phyloP scores from a whole-genome alignment of 495 filamentous ascomycete species.

The Penicillium roqueforti region DNA sequence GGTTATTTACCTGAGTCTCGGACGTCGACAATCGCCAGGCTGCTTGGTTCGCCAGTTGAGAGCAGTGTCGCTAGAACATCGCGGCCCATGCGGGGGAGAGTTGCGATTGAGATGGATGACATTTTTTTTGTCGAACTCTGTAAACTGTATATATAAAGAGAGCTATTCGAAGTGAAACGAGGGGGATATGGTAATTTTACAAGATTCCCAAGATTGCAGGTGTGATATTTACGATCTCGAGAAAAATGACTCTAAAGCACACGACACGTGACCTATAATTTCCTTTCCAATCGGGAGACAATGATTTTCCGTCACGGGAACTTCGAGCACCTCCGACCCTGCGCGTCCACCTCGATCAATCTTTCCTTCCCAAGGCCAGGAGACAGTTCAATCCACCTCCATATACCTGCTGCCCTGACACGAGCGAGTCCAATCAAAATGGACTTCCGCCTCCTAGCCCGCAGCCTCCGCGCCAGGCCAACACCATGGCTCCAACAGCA shows the following conservation, averaged over 20 bases:
- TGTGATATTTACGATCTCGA: not conserved
- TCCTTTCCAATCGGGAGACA: conserved; percentile 8
- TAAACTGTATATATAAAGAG: not conserved
- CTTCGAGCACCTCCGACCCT: conserved; percentile 6
- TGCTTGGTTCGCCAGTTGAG: conserved; percentile 29
- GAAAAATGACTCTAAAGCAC: not conserved
- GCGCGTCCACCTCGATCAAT: not conserved
- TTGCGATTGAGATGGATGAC: conserved; percentile 54
- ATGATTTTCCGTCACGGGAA: conserved; percentile 19
- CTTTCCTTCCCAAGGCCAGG: not conserved
- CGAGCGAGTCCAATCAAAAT: conserved; percentile 19
- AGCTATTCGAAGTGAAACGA: no score
- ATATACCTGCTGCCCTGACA: conserved; percentile 1
- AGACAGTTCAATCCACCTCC: not conserved
- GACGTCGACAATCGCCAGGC: conserved; percentile 80
- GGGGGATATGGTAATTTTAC: not conserved
- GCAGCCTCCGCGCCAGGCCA: conserved; percentile 34
- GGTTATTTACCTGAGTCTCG: conserved; percentile 63
- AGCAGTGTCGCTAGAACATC: conserved; percentile 54
- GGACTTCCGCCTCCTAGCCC: conserved; percentile 36
- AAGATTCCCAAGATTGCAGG: conserved; percentile 2
- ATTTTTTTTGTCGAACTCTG: conserved; percentile 27
- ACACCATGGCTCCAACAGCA: conserved; percentile 26
- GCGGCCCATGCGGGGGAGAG: conserved; percentile 61
- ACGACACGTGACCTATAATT: conserved; percentile 28